A percentile compares a stretch with the other conserved stretches of the same genome.
These are phyloP conservation scores for Heliamphora exappendiculata DNA, from an alignment of 148 eudicot species.

Conservation along the genomic window DNA sequence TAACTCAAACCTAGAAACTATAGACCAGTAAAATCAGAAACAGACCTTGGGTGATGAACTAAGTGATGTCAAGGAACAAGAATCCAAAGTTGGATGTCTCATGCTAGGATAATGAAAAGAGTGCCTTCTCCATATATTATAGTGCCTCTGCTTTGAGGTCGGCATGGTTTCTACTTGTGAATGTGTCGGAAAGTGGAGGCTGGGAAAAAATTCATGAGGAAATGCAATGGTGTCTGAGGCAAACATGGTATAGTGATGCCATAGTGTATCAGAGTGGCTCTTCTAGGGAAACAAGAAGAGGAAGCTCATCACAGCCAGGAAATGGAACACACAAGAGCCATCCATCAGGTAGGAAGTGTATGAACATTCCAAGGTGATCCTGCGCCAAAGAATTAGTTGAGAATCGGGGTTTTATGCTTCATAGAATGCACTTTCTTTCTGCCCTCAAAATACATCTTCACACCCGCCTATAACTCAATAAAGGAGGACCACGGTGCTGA, in stretches of 20 bases:
- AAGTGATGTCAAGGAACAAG: slow-evolving; percentile 66
- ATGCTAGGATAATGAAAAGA: slow-evolving; percentile 49
- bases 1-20: slow-evolving; percentile 25
- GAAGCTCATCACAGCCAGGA: slow-evolving; percentile 46
- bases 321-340: slow-evolving; percentile 40
- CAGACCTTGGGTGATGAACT: slow-evolving; percentile 71
- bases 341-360: slow-evolving; percentile 39
- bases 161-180: slow-evolving; percentile 31
- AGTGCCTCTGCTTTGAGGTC: slow-evolving; percentile 48
- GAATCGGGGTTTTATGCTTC: slow-evolving; percentile 44
- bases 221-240: slow-evolving; percentile 52
- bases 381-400: slow-evolving; percentile 83
- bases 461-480: slow-evolving; percentile 20
- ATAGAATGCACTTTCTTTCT: slow-evolving; percentile 26
- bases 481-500: slow-evolving; percentile 15
- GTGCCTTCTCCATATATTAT: slow-evolving; percentile 48
- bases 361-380: slow-evolving; percentile 50
- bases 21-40: slow-evolving; percentile 38
- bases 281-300: slow-evolving; percentile 54
- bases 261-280: slow-evolving; percentile 51
- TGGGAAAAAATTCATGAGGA: too few relatives aligned
- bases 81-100: slow-evolving; percentile 57
- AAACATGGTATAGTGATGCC: slow-evolving; percentile 40
- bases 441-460: slow-evolving; percentile 19
- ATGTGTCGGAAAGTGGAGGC: slow-evolving; percentile 46